phyloP scores from a whole-genome alignment of 176 grass and related monocot species.

The Cenchrus fungigraminus region DNA sequence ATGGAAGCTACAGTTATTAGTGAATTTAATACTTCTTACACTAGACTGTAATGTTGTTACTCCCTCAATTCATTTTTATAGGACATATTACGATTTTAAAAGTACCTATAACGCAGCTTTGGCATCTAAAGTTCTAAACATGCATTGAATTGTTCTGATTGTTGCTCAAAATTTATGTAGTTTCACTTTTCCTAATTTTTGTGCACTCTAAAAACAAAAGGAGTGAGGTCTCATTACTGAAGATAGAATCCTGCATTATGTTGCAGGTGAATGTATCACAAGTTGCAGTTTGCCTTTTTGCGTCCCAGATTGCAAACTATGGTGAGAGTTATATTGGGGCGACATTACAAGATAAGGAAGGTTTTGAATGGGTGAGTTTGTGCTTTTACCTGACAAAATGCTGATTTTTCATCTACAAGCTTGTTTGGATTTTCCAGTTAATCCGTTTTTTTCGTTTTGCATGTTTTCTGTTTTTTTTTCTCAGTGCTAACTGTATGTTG shows the following conservation, averaged over 20 bases:
- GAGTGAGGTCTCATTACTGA: not conserved
- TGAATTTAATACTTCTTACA: slow-evolving; percentile 2
- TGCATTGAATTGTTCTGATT: not conserved
- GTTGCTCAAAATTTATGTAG: not conserved
- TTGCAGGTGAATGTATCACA: slow-evolving; percentile 69
- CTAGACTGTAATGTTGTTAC: not conserved
- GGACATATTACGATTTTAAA: not conserved
- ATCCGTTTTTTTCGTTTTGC: not conserved
- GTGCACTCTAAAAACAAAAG: not conserved
- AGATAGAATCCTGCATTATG: not conserved
- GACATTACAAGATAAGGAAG: slow-evolving; percentile 86
- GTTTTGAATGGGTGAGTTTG: slow-evolving; percentile 85
- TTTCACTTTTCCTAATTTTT: not conserved
- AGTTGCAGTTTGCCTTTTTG: slow-evolving; percentile 66
- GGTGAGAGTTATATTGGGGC: slow-evolving; percentile 85
- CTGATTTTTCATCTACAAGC: slow-evolving; percentile 19
- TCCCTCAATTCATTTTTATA: not conserved
- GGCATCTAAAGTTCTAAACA: not conserved
- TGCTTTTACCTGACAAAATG: slow-evolving; percentile 24
- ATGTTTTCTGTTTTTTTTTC: not conserved
- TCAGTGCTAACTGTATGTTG: not conserved
- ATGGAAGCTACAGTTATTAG: not conserved
- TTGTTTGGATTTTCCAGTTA: slow-evolving; percentile 7
- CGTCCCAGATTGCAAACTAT: slow-evolving; percentile 98
- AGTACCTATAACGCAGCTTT: not conserved